Percentiles rank a stretch among this genome's conserved stretches.
phyloP scores from a whole-genome alignment of 345 rosid genomes.

The Eutrema japonicum region DNA sequence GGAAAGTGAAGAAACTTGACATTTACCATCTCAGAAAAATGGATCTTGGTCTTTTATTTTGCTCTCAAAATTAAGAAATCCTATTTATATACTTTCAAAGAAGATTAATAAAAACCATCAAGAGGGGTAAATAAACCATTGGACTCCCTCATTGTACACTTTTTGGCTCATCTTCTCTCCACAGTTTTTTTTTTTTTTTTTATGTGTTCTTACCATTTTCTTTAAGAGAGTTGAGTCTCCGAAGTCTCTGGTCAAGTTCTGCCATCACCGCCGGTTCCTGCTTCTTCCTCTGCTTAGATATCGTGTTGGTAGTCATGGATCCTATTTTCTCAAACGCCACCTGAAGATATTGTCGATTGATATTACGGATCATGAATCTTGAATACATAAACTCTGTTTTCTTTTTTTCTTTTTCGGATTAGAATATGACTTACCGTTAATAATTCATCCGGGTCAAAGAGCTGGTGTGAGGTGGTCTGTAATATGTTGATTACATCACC shows the following conservation, averaged over 20 bases:
- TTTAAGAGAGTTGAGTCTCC: slow-evolving; percentile 77
- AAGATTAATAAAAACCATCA: slow-evolving; percentile 15
- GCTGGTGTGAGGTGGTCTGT: slow-evolving; percentile 89
- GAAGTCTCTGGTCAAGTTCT: slow-evolving; percentile 89
- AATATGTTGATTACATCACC: slow-evolving; percentile 88
- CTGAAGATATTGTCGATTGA: slow-evolving; percentile 46
- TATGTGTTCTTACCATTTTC: slow-evolving; percentile 47
- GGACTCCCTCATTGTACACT: slow-evolving; percentile 34
- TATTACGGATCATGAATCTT: neutral
- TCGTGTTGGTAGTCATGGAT: slow-evolving; percentile 86
- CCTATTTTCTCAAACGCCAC: slow-evolving; percentile 95
- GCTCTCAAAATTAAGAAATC: slow-evolving; percentile 36
- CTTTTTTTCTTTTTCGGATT: neutral
- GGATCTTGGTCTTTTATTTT: slow-evolving; percentile 38
- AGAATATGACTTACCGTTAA: slow-evolving; percentile 63
- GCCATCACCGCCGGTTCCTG: slow-evolving; percentile 99
- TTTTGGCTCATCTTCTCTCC: slow-evolving; percentile 33
- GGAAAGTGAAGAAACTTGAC: slow-evolving; percentile 40
- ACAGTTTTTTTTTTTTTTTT: neutral
- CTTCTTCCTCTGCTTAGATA: slow-evolving; percentile 95
- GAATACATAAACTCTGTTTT: neutral
- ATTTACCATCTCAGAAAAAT: slow-evolving; percentile 39
- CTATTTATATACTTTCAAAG: slow-evolving; percentile 36
- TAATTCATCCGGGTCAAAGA: slow-evolving; percentile 96
- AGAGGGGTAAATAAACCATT: slow-evolving; percentile 32